Evolutionary conservation across 257 asterid species (phyloP).

Genomic region (Vinca minor): DNA sequence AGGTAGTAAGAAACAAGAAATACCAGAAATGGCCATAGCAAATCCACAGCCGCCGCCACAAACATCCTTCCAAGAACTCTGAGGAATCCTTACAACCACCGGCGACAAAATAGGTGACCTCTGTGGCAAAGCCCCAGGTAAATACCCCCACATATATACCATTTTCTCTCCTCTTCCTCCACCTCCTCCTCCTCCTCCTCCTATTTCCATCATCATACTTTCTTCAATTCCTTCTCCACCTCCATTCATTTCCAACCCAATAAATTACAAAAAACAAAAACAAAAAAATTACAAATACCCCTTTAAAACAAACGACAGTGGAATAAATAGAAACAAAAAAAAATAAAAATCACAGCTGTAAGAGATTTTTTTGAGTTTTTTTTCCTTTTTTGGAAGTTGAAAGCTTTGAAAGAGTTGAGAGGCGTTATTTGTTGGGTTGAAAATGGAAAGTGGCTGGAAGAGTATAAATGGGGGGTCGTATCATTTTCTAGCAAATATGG

Average conservation of each 20-base stretch:
- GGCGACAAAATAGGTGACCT: slow-evolving; percentile 83
- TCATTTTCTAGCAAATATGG: slow-evolving; percentile 13
- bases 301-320: not conserved
- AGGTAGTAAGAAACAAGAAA: not conserved
- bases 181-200: slow-evolving; percentile 47
- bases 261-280: not conserved
- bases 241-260: slow-evolving; percentile 36
- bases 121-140: slow-evolving; percentile 95
- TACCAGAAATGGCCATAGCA: slow-evolving; percentile 92
- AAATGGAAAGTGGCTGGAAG: slow-evolving; percentile 3
- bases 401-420: not conserved
- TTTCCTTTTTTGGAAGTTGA: not conserved
- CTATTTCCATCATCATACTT: slow-evolving; percentile 42
- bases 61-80: slow-evolving; percentile 65
- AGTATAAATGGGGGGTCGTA: slow-evolving; percentile 8
- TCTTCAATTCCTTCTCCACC: slow-evolving; percentile 54
- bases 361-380: not conserved
- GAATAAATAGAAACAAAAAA: no score
- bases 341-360: not conserved
- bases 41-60: slow-evolving; percentile 98
- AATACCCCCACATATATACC: slow-evolving; percentile 86
- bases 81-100: slow-evolving; percentile 48
- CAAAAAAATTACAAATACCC: slow-evolving; percentile 3
- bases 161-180: slow-evolving; percentile 34
- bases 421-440: not conserved